Evolutionary conservation across 2,329 filamentous ascomycete species (phyloP).

Genomic region (Fusarium falciforme): DNA sequence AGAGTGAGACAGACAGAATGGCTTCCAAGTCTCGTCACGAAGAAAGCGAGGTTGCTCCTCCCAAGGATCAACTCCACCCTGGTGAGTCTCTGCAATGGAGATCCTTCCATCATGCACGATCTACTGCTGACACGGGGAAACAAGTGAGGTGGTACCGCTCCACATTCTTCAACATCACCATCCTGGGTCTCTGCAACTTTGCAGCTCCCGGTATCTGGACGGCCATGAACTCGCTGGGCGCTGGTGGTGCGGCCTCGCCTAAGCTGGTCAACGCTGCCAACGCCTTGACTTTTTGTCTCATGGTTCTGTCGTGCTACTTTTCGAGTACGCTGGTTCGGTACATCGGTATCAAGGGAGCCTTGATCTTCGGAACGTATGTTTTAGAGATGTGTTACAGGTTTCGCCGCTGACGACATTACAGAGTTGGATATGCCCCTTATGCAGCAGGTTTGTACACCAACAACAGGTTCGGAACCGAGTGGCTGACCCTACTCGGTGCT

Average conservation of each 20-base stretch:
- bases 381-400: neutral
- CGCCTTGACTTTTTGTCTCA: slow-evolving; percentile 76
- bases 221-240: slow-evolving; percentile 79
- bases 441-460: slow-evolving; percentile 79
- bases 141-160: slow-evolving; percentile 76
- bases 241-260: slow-evolving; percentile 73
- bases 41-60: slow-evolving; percentile 38
- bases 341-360: slow-evolving; percentile 76
- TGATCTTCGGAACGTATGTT: slow-evolving; percentile 75
- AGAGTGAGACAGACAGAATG: slow-evolving; percentile 15
- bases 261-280: slow-evolving; percentile 78
- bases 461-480: slow-evolving; percentile 75
- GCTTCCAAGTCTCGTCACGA: slow-evolving; percentile 30
- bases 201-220: slow-evolving; percentile 78
- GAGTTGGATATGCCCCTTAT: slow-evolving; percentile 76
- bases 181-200: slow-evolving; percentile 78
- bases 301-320: slow-evolving; percentile 78
- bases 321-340: slow-evolving; percentile 72
- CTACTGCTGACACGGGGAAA: neutral
- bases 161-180: slow-evolving; percentile 78
- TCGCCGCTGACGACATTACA: slow-evolving; percentile 30
- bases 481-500: slow-evolving; percentile 76
- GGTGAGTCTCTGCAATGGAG: slow-evolving; percentile 29
- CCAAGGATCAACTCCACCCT: slow-evolving; percentile 48
- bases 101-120: neutral